These are phyloP conservation scores for Obelidium mucronatum DNA, from an alignment of 192 early-diverging fungal species.

Conservation along the genomic window DNA sequence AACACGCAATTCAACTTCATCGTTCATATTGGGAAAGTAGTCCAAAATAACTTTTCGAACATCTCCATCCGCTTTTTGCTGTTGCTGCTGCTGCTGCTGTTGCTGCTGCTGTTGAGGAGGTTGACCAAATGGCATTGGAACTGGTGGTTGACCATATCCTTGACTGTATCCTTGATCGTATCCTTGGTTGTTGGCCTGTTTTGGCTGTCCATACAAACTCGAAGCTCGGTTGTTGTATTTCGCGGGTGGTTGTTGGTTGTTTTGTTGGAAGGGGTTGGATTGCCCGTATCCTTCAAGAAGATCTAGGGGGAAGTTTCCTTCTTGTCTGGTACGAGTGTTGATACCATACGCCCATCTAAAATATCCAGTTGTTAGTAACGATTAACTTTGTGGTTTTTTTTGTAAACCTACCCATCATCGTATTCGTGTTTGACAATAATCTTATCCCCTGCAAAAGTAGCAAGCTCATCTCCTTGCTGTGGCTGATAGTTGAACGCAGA, in stretches of 20 bases:
- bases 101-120: slow-evolving; percentile 6
- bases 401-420: no score
- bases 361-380: no score
- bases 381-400: no score
- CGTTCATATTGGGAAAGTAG: background rate
- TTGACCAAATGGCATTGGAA: background rate
- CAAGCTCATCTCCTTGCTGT: slow-evolving; percentile 5
- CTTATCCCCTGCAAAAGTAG: background rate
- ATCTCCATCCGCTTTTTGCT: background rate
- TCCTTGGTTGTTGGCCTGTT: no score
- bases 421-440: background rate
- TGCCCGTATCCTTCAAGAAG: slow-evolving; percentile 1
- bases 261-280: no score
- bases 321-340: background rate
- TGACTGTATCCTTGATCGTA: background rate
- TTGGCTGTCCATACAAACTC: slow-evolving; percentile 10
- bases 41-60: background rate
- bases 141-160: background rate
- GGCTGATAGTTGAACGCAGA: slow-evolving; percentile 17
- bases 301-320: slow-evolving; percentile 8
- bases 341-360: slow-evolving; percentile 7
- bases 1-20: slow-evolving; percentile 2
- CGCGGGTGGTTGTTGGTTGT: background rate
- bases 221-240: slow-evolving; percentile 7
- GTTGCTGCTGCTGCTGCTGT: background rate